Evolutionary conservation across 306 rosid genomes (phyloP), one percentile per base, ranked within the genome.

Genomic region (Macrotyloma uniflorum): DNA sequence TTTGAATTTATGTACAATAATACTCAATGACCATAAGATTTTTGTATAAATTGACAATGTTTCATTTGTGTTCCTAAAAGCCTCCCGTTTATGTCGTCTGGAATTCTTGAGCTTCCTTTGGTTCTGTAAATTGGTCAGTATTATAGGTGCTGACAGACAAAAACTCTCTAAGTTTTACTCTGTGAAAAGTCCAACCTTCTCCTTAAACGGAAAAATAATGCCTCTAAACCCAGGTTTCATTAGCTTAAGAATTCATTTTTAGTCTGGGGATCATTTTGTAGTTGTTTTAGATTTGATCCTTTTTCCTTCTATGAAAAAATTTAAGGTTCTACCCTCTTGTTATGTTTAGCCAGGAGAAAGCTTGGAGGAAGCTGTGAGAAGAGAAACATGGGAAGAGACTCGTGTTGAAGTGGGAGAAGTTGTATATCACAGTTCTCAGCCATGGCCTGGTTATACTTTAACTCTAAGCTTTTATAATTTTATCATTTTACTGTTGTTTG

Each of bases 361-460:
- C 87, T 85, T 95, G 87, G 98, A 95, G 85, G 97, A 91, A 89
- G 98, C 99, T 24, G 98, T 93, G 79, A 87, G 90, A 87, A 91
- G 99, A 83, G 99, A 95, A 83, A 89, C 99, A 36, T 89, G 93
- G 96, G 99, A 95, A 64, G 99, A 95, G 93, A 87, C 96, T 22
- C 96, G 98, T n/a, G 72, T 95, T 83, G 96, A 93, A 86, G 98
- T 95, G 30, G 98, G 93, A 72, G 91, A 95, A 77, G 98, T 93
- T 71, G 81, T 91, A 65, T 95, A 93, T 54, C 94, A 91, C 73
- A 95, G 98, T 69, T 95, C 98, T 82, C 98, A 95, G 85, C 98
- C 98, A 22, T 92, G 98, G 98, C 96, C 98, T 23, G 97, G 98
- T 95, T 35, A 89, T 73, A 54, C 26, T 70, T 67, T 66, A 11